phyloP scores from a whole-genome alignment of 257 asterid genomes.

The Solanum medicagineum region DNA sequence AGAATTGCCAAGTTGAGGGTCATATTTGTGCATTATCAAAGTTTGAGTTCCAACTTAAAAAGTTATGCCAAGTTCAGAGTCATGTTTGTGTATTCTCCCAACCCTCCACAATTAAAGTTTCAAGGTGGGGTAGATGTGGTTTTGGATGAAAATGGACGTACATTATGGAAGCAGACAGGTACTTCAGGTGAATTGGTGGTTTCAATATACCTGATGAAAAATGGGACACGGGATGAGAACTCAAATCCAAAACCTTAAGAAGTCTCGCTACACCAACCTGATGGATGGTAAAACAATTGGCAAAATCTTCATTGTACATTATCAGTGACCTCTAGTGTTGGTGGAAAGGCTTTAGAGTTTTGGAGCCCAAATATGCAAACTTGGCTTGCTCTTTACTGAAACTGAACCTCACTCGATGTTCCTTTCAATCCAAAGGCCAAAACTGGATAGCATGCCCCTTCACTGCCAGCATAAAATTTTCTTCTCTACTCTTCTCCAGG shows the following conservation, averaged over 20 bases:
- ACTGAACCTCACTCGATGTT: neutral
- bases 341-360: too few species aligned
- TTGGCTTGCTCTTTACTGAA: neutral
- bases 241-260: neutral
- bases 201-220: neutral
- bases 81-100: too few species aligned
- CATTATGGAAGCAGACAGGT: neutral
- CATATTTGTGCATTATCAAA: too few species aligned
- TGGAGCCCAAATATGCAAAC: too few species aligned
- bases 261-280: neutral
- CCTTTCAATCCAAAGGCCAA: neutral
- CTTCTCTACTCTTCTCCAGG: neutral
- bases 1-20: too few species aligned
- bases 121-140: neutral
- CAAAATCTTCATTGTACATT: too few species aligned
- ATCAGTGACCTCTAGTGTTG: too few species aligned
- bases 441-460: neutral
- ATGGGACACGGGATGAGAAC: fast-evolving
- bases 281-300: neutral
- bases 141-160: neutral
- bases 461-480: neutral
- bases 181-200: neutral
- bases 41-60: too few species aligned
- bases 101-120: neutral
- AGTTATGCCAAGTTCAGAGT: too few species aligned